phyloP scores from a whole-genome alignment of 176 grass and related monocot genomes.

The Areca catechu region DNA sequence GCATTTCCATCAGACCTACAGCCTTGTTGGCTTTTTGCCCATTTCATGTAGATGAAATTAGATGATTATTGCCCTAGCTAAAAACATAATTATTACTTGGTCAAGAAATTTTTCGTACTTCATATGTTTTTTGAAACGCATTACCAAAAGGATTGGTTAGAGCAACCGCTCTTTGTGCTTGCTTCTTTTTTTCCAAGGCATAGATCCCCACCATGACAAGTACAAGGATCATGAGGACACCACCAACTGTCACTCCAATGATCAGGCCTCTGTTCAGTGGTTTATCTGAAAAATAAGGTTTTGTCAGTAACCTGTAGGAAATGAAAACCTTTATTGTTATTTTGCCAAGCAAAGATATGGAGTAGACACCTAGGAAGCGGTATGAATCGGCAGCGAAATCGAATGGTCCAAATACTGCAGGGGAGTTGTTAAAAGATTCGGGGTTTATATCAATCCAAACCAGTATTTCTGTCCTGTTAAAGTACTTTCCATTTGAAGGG shows the following conservation, averaged over 20 bases:
- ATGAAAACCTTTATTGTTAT: constrained; percentile 1
- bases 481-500: constrained; percentile 28
- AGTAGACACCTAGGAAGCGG: constrained; percentile 7
- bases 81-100: too few species aligned
- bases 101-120: too few species aligned
- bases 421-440: constrained; percentile 27
- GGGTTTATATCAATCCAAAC: constrained; percentile 44
- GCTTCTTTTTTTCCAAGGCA: constrained; percentile 41
- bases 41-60: too few species aligned
- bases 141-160: constrained; percentile 60
- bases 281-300: background rate
- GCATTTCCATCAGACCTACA: too few species aligned
- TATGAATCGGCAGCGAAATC: constrained; percentile 32
- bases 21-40: too few species aligned
- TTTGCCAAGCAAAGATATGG: constrained; percentile 5
- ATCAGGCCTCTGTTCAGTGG: constrained; percentile 4
- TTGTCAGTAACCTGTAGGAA: constrained; percentile 2
- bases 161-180: constrained; percentile 30
- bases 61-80: too few species aligned
- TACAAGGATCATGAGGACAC: constrained; percentile 23
- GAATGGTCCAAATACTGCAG: constrained; percentile 38
- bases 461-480: constrained; percentile 38
- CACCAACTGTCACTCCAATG: constrained; percentile 37
- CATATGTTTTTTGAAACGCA: background rate
- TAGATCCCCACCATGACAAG: constrained; percentile 34